A percentile compares a stretch with the other conserved stretches of the same genome.
phyloP scores from a whole-genome alignment of 176 grass and related monocot genomes.

The Cenchrus fungigraminus region DNA sequence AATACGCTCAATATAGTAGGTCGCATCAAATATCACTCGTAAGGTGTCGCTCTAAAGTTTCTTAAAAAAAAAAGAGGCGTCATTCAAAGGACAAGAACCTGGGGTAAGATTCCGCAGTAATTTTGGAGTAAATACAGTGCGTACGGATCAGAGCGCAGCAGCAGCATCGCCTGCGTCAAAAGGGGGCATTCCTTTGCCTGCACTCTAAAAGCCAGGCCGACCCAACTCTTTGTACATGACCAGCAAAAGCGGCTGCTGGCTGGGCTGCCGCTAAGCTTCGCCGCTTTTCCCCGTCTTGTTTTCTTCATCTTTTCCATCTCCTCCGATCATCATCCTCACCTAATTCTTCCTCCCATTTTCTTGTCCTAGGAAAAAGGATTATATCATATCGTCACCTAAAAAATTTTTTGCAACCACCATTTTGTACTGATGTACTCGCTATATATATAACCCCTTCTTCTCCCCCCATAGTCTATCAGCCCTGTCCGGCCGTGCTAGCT shows the following conservation, averaged over 20 bases:
- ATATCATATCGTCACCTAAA: constrained; percentile 62
- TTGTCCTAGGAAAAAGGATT: background rate
- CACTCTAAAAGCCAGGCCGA: constrained; percentile 88
- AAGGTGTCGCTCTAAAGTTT: background rate
- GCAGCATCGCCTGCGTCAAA: background rate
- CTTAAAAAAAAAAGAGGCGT: no score
- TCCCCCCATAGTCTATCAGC: background rate
- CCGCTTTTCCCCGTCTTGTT: background rate
- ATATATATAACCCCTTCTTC: constrained; percentile 29
- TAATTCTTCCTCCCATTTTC: constrained; percentile 10
- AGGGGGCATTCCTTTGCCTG: constrained; percentile 60
- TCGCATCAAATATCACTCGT: constrained; percentile 26
- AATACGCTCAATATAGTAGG: background rate
- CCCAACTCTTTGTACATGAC: constrained; percentile 63
- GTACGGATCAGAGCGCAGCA: background rate
- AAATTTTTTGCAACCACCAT: constrained; percentile 45
- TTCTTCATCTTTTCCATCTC: background rate
- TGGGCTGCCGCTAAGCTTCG: background rate
- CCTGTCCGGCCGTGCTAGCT: background rate
- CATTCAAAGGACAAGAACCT: background rate
- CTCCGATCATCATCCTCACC: constrained; percentile 30
- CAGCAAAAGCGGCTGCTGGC: constrained; percentile 33
- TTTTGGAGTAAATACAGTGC: background rate
- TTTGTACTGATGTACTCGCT: background rate
- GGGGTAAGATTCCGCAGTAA: background rate